Conservation (phyloP, 2,329 filamentous ascomycete genomes). For the Neofusicoccum sp. region DNA sequence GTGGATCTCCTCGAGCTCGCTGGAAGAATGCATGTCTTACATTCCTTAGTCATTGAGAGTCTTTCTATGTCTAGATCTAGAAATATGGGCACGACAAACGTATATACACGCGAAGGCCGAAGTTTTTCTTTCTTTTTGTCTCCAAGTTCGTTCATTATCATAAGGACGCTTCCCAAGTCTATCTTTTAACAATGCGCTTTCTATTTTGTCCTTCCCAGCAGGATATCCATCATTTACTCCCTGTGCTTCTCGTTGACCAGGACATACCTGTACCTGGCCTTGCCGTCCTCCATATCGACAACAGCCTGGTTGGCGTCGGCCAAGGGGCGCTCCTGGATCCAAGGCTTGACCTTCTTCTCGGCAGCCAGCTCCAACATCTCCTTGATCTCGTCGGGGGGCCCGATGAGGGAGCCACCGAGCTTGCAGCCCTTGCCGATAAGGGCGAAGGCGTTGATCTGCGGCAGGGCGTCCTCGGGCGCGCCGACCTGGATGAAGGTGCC, state of each 20-base stretch:
- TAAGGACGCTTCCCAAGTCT: no score
- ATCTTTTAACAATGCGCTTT: no score
- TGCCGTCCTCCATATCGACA: constrained; percentile 60
- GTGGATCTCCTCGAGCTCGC: no score
- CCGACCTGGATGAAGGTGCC: constrained; percentile 69
- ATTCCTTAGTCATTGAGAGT: no score
- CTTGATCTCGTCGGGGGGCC: constrained; percentile 59
- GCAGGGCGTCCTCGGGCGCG: constrained; percentile 61
- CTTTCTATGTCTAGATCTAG: no score
- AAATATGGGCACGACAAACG: no score
- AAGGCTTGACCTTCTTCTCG: constrained; percentile 60
- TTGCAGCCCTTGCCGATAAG: constrained; percentile 60
- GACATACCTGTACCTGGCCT: constrained; percentile 50
- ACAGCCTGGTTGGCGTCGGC: constrained; percentile 59
- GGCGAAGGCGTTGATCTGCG: constrained; percentile 58
- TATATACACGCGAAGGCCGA: no score
- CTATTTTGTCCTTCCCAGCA: no score
- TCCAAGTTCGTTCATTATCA: no score
- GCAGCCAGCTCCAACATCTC: constrained; percentile 65
- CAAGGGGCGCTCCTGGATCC: constrained; percentile 64
- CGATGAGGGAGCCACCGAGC: constrained; percentile 51
- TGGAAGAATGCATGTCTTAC: no score
- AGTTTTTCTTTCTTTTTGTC: no score
- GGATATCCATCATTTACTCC: neutral
- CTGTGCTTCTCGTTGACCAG: constrained; percentile 38